Percentiles rank a stretch among this genome's conserved stretches.
Evolutionary conservation across 306 rosid genomes (phyloP).

Genomic region (Dalbergia cochinchinensis): DNA sequence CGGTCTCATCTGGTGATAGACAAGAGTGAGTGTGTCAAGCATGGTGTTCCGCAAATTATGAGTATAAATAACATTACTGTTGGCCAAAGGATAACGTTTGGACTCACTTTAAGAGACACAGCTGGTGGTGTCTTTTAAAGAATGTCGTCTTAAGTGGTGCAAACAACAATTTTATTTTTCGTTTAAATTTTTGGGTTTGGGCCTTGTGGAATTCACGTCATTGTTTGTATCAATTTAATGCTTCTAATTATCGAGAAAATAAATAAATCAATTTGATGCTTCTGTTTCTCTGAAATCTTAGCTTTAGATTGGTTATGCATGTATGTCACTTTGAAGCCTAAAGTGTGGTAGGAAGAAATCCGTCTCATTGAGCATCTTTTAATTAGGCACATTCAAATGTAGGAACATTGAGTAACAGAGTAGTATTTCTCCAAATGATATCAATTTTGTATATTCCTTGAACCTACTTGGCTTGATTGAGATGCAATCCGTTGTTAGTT

Average conservation of each 20-base stretch:
- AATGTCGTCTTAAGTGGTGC: too few species aligned
- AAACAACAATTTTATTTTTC: background rate
- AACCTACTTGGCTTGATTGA: slow-evolving; percentile 8
- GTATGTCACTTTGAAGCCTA: slow-evolving; percentile 17
- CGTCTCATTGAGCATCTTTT: slow-evolving; percentile 14
- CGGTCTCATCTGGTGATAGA: too few species aligned
- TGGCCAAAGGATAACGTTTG: too few species aligned
- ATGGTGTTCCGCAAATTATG: too few species aligned
- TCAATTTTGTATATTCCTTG: background rate
- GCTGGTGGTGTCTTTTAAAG: too few species aligned
- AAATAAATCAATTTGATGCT: background rate
- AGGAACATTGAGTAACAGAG: background rate
- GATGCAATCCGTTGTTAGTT: slow-evolving; percentile 8
- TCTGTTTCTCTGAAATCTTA: background rate
- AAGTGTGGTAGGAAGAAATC: background rate
- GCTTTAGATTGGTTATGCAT: slow-evolving; percentile 19
- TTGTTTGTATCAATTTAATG: background rate
- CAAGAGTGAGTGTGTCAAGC: too few species aligned
- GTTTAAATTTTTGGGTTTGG: background rate
- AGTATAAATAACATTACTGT: too few species aligned
- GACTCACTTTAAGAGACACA: too few species aligned
- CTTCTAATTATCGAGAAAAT: background rate
- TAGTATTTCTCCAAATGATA: background rate
- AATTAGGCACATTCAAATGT: background rate
- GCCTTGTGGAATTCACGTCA: background rate